Conservation (phyloP, 176 grass and related monocot species). For the Oropetium thomaeum region DNA sequence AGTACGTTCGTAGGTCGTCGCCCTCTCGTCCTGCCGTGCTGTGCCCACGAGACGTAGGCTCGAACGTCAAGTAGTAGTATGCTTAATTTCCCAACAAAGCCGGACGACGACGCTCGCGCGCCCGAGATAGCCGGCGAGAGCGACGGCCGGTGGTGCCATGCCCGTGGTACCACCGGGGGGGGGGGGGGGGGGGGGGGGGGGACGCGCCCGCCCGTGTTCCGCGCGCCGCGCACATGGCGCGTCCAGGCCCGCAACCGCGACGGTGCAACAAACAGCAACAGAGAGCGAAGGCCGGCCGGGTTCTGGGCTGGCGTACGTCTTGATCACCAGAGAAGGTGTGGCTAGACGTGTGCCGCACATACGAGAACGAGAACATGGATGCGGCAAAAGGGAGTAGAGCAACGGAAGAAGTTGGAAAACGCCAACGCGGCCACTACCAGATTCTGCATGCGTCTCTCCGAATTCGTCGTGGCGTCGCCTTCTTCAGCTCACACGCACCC, state of each 20-base stretch:
- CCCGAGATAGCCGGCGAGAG: not conserved
- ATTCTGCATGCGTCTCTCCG: not conserved
- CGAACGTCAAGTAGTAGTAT: not conserved
- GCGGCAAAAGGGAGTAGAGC: too few relatives aligned
- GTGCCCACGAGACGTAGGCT: not conserved
- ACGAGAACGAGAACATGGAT: too few relatives aligned
- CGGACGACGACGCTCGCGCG: too few relatives aligned
- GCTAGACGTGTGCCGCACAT: too few relatives aligned
- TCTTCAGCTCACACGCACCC: not conserved
- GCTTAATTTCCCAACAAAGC: too few relatives aligned
- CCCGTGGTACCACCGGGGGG: too few relatives aligned
- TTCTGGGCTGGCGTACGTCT: too few relatives aligned
- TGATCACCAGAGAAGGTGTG: too few relatives aligned
- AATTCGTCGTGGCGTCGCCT: constrained; percentile 6
- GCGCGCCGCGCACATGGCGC: constrained; percentile 13
- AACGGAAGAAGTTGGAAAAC: not conserved
- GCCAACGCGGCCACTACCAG: not conserved
- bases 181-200: too few relatives aligned
- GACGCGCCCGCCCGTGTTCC: too few relatives aligned
- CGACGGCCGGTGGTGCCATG: not conserved
- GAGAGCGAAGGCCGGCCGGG: not conserved
- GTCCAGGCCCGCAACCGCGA: constrained; percentile 2
- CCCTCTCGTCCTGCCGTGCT: not conserved
- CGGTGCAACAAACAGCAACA: constrained; percentile 21
- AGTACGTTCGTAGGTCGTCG: not conserved